A percentile compares a stretch with the other conserved stretches of the same genome.
Conservation (phyloP, 257 asterid species). For the Fraxinus anomala region DNA sequence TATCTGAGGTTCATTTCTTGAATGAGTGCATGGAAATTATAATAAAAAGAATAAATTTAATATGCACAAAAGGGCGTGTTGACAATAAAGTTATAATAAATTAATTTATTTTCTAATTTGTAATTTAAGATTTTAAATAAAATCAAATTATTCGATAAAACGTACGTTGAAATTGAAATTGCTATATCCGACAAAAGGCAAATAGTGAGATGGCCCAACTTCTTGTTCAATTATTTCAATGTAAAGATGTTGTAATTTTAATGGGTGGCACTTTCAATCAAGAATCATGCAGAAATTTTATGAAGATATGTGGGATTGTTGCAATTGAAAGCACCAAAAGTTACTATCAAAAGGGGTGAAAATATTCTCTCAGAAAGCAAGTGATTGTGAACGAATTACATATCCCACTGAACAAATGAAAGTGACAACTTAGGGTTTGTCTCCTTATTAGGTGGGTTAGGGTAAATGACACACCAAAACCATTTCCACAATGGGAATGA, state of each 20-base stretch:
- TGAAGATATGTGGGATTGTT: constrained; percentile 2
- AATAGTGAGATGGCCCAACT: constrained; percentile 2
- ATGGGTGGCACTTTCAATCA: constrained; percentile 20
- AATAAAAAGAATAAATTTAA: no score
- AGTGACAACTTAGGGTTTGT: constrained; percentile 8
- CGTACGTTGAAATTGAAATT: neutral
- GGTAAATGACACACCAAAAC: no score
- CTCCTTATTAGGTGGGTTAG: neutral
- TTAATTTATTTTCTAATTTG: no score
- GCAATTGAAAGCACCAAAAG: constrained; percentile 16
- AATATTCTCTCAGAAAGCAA: neutral
- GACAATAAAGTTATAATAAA: no score
- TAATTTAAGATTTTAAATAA: no score
- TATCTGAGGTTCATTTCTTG: no score
- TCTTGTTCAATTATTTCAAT: constrained; percentile 20
- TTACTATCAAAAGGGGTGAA: constrained; percentile 11
- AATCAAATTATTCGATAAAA: neutral
- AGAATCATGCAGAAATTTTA: neutral
- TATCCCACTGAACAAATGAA: neutral
- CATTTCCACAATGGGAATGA: neutral
- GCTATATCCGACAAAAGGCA: neutral
- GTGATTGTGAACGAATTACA: constrained; percentile 1
- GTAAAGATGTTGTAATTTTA: constrained; percentile 16
- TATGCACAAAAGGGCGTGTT: no score
- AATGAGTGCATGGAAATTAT: no score